Percentiles rank a stretch among this genome's conserved stretches.
Evolutionary conservation across 2,329 filamentous ascomycete genomes (phyloP).

Genomic region (Aspergillus fumigatiaffinis): DNA sequence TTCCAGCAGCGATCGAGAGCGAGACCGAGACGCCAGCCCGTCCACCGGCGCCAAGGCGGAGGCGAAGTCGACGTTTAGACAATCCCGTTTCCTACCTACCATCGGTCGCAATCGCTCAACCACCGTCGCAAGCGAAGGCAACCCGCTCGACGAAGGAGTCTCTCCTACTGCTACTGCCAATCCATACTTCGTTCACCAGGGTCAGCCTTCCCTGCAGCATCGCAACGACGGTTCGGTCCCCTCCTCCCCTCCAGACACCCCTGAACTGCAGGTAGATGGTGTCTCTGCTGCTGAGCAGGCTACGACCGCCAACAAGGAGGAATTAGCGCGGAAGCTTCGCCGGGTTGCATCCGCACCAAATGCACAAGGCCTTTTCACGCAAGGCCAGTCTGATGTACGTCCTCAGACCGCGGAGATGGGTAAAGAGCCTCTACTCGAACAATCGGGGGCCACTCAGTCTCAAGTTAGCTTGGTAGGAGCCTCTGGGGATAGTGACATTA

Average conservation of each 20-base stretch:
- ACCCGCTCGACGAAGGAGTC: slow-evolving; percentile 79
- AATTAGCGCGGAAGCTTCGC: slow-evolving; percentile 85
- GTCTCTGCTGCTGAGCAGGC: slow-evolving; percentile 64
- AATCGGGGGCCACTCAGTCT: slow-evolving; percentile 49
- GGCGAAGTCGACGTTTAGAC: slow-evolving; percentile 67
- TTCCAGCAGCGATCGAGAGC: slow-evolving; percentile 23
- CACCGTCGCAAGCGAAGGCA: slow-evolving; percentile 89
- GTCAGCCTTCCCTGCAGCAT: slow-evolving; percentile 86
- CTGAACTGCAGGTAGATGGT: slow-evolving; percentile 68
- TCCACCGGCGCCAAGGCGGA: slow-evolving; percentile 53
- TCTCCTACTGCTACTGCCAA: slow-evolving; percentile 94
- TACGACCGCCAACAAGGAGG: slow-evolving; percentile 81
- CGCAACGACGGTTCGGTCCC: slow-evolving; percentile 92
- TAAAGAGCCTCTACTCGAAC: slow-evolving; percentile 69
- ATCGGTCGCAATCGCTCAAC: slow-evolving; percentile 84
- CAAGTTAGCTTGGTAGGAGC: slow-evolving; percentile 54
- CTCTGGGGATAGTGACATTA: slow-evolving; percentile 24
- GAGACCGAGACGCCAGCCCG: slow-evolving; percentile 39
- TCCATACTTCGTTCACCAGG: slow-evolving; percentile 96
- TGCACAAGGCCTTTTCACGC: slow-evolving; percentile 82
- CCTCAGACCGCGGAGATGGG: slow-evolving; percentile 82
- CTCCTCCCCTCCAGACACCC: slow-evolving; percentile 87
- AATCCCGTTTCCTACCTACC: slow-evolving; percentile 83
- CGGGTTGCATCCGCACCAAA: slow-evolving; percentile 96
- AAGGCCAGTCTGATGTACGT: slow-evolving; percentile 58